Evolutionary conservation across 371 early-diverging fungal species (phyloP).

Genomic region (Chytridium lagenaria): DNA sequence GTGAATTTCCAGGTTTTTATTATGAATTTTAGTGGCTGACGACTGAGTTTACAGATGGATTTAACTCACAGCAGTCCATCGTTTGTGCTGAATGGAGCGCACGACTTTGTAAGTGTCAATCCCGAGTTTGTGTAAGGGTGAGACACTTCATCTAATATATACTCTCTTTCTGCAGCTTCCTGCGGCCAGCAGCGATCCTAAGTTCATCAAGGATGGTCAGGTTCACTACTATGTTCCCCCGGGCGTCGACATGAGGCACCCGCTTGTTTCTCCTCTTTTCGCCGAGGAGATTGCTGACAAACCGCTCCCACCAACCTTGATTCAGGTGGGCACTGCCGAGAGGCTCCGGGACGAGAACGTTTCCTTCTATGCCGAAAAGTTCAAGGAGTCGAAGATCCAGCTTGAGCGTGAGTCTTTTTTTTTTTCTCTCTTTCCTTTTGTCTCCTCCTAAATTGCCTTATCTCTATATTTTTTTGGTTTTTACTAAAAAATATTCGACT

Average conservation of each 20-base stretch:
- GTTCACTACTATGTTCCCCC: conserved; percentile 37
- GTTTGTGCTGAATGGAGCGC: conserved; percentile 57
- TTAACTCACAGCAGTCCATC: conserved; percentile 70
- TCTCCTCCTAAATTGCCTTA: neutral
- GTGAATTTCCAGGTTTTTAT: no score
- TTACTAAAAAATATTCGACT: neutral
- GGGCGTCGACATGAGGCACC: conserved; percentile 38
- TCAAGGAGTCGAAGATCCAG: neutral
- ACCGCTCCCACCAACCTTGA: conserved; percentile 60
- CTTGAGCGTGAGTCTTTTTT: conserved; percentile 8
- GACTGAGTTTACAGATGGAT: no score
- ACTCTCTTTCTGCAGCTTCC: conserved; percentile 52
- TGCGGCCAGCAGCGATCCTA: conserved; percentile 38
- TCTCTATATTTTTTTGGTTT: no score
- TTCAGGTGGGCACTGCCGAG: conserved; percentile 68
- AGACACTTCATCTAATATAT: conserved; percentile 50
- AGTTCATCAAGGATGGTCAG: conserved; percentile 19
- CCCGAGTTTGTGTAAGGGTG: no score
- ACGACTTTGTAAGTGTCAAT: conserved; percentile 24
- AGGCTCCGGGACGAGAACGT: conserved; percentile 64
- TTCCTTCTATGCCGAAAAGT: conserved; percentile 21
- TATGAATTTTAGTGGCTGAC: no score
- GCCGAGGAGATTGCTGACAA: conserved; percentile 23
- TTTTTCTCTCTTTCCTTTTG: neutral
- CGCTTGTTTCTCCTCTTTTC: conserved; percentile 47